Conservation (phyloP, 306 rosid species). For the Cicer bijugum region DNA sequence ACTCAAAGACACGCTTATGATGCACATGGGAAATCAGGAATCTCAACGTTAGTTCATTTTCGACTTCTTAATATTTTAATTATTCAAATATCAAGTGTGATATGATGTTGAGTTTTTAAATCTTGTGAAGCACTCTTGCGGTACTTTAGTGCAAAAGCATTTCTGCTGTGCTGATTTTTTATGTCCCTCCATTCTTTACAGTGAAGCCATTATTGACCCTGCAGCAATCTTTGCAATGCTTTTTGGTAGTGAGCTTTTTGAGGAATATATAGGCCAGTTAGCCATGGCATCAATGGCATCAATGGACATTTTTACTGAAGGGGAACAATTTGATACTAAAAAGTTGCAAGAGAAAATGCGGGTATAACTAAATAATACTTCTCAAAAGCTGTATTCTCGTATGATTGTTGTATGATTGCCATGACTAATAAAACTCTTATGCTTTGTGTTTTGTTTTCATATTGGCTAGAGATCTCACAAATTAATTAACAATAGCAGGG, state of each 20-base stretch:
- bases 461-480: neutral
- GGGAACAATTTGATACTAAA: constrained; percentile 85
- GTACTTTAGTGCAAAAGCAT: constrained; percentile 3
- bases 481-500: constrained; percentile 4
- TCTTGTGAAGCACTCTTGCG: constrained; percentile 3
- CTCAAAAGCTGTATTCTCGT: neutral
- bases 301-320: constrained; percentile 82
- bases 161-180: constrained; percentile 40
- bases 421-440: neutral
- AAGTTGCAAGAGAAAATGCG: constrained; percentile 94
- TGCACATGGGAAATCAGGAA: constrained; percentile 86
- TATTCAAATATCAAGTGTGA: constrained; percentile 30
- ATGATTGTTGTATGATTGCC: constrained; percentile 19
- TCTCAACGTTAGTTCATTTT: constrained; percentile 76
- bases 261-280: constrained; percentile 93
- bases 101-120: constrained; percentile 25
- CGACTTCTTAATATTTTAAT: constrained; percentile 16
- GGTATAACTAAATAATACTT: constrained; percentile 51
- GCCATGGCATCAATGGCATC: constrained; percentile 99
- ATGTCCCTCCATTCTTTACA: constrained; percentile 46
- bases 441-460: neutral
- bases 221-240: constrained; percentile 99
- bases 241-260: constrained; percentile 98
- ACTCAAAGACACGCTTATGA: constrained; percentile 92
- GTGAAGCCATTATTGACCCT: constrained; percentile 94